These are phyloP conservation scores for Clarireedia sp. DNA, from an alignment of 2,329 filamentous ascomycete species.

Conservation along the genomic window DNA sequence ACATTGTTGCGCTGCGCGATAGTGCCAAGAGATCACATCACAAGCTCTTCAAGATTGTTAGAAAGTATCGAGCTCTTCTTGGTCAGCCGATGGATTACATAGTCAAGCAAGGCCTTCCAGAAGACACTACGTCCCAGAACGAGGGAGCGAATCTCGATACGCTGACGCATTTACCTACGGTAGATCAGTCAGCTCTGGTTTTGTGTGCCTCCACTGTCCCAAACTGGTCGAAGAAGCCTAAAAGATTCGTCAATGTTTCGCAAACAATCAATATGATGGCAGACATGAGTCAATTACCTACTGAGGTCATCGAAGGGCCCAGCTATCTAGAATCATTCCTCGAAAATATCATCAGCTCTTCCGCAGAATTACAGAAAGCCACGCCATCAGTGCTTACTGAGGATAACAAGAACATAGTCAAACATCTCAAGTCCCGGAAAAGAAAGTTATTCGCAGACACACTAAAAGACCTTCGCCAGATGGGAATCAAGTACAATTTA, in stretches of 20 bases:
- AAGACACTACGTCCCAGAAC: slow-evolving; percentile 25
- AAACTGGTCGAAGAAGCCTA: slow-evolving; percentile 40
- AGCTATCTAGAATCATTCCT: slow-evolving; percentile 60
- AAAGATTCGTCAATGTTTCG: slow-evolving; percentile 62
- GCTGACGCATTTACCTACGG: slow-evolving; percentile 13
- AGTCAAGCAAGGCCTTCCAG: slow-evolving; percentile 50
- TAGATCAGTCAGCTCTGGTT: slow-evolving; percentile 23
- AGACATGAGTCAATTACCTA: slow-evolving; percentile 47
- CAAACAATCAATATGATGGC: slow-evolving; percentile 70
- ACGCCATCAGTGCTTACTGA: slow-evolving; percentile 77
- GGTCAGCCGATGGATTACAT: slow-evolving; percentile 66
- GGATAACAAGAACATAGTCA: slow-evolving; percentile 75
- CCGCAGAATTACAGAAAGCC: slow-evolving; percentile 69
- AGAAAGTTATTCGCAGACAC: slow-evolving; percentile 85
- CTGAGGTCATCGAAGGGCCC: slow-evolving; percentile 46
- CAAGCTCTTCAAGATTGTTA: slow-evolving; percentile 83
- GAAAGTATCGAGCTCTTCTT: slow-evolving; percentile 78
- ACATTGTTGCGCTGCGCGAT: slow-evolving; percentile 80
- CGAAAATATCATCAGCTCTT: slow-evolving; percentile 57
- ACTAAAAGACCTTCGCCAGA: slow-evolving; percentile 70
- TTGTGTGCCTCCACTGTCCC: slow-evolving; percentile 28
- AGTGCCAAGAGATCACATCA: slow-evolving; percentile 85
- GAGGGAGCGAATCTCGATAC: slow-evolving; percentile 1
- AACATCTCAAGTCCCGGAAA: slow-evolving; percentile 87
- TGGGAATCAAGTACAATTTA: slow-evolving; percentile 84